Evolutionary conservation across 352 stramenopile genomes (phyloP).

Genomic region (Phytopythium vexans): DNA sequence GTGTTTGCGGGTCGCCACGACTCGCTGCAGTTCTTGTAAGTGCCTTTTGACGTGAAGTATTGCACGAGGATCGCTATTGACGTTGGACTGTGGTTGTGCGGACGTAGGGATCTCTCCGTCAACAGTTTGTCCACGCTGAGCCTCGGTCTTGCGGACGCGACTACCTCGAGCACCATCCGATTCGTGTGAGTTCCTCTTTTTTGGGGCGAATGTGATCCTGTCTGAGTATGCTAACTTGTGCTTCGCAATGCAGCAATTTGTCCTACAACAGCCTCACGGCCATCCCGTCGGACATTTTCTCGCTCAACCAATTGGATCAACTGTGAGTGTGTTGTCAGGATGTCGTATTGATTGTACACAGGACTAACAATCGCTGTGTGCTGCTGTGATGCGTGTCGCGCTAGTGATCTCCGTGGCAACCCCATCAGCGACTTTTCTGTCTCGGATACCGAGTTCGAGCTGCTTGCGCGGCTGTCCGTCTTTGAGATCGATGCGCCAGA

Average conservation of each 20-base stretch:
- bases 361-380: neutral
- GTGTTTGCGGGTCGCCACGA: conserved; percentile 9
- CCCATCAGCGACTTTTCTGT: conserved; percentile 35
- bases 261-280: conserved; percentile 32
- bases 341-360: neutral
- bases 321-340: conserved; percentile 10
- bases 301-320: conserved; percentile 19
- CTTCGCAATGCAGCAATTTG: conserved; percentile 14
- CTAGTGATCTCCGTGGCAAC: conserved; percentile 19
- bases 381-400: neutral
- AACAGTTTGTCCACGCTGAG: conserved; percentile 10
- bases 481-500: conserved; percentile 14
- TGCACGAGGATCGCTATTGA: neutral
- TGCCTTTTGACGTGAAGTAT: neutral
- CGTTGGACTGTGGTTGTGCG: neutral
- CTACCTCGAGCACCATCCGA: conserved; percentile 6
- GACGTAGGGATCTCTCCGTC: conserved; percentile 14
- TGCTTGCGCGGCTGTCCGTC: conserved; percentile 15
- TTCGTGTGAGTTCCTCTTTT: conserved; percentile 9
- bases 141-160: conserved; percentile 7
- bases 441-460: conserved; percentile 17
- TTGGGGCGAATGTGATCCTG: neutral
- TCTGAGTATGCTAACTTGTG: neutral
- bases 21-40: conserved; percentile 11
- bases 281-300: conserved; percentile 21